Base-by-base conservation (phyloP, 148 eudicot species). In the Camellia sinensis region DNA sequence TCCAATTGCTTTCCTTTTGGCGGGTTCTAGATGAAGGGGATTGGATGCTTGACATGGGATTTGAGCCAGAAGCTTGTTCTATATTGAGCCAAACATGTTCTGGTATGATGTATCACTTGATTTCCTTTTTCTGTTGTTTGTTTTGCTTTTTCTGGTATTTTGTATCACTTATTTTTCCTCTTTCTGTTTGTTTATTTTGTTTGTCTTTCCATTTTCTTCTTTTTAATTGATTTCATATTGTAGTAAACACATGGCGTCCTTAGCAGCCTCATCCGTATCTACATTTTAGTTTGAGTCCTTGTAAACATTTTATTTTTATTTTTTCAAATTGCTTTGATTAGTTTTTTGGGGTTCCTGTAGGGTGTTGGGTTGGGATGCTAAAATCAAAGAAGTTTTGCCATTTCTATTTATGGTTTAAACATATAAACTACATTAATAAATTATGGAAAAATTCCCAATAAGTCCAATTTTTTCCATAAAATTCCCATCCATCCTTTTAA, bases 21-120 rank as follows among this genome's bases (percentile, higher is more conserved):
- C 79, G 92, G 99, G 94, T 97, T 66, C 89, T 97, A 48, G 99
- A 97, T 87, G 99, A 97, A 90, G 99, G 98, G 68, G 98, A 94
- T 86, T 89, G 98, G 40, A 97, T 97, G 99, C 99, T 97, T 84
- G 98, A 97, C 78, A 90, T 94, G 98, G 99, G 99, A 76, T 97
- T 97, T 89, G 99, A 97, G 80, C 95, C 92, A 43, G 98, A 92
- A 83, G 99, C 94, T 80, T 97, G 99, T 61, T 82, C 94, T 67
- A 97, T 94, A 80, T 83, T 94, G 82, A 87, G 96, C 80, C 89
- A 92, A 80, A 92, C 99, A 77, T 75, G 85, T 84, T 85, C 93
- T 74, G 90, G 99, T 97, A 90, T 76, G 93, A 62, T 53, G 17
- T 61, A 41, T n/a, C 22, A 53, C 40, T 62, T 15, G 17, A 45